Percentiles rank a stretch among this genome's conserved stretches.
Evolutionary conservation across 306 rosid genomes (phyloP).

Genomic region (Prunus salicina): DNA sequence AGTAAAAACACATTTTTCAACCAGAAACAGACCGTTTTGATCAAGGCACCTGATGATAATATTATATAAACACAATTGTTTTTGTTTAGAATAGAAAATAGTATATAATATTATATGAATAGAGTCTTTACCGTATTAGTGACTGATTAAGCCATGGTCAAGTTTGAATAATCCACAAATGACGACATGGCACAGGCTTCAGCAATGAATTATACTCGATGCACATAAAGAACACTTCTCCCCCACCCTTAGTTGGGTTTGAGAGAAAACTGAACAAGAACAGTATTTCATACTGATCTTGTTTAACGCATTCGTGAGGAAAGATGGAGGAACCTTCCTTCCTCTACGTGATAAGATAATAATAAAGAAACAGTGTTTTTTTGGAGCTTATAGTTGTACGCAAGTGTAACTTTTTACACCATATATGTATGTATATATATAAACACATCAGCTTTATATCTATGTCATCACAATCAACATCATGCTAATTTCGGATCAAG

Average conservation of each 20-base stretch:
- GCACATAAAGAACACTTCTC: no score
- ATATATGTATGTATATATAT: neutral
- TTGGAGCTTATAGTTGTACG: slow-evolving; percentile 36
- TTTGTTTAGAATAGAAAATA: no score
- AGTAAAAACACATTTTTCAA: slow-evolving; percentile 7
- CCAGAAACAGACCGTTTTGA: neutral
- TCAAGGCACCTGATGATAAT: neutral
- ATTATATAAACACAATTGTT: neutral
- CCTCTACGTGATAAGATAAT: slow-evolving; percentile 18
- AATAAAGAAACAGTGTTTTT: slow-evolving; percentile 31
- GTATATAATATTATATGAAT: neutral
- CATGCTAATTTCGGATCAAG: neutral
- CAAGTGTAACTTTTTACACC: slow-evolving; percentile 12
- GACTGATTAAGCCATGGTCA: neutral
- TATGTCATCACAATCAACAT: neutral
- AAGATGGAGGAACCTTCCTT: slow-evolving; percentile 54
- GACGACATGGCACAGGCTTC: neutral
- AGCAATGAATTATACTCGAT: neutral
- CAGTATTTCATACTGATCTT: neutral
- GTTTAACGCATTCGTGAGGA: slow-evolving; percentile 26
- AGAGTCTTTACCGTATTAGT: neutral
- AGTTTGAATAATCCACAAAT: neutral
- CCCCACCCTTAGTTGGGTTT: no score
- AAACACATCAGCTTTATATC: neutral
- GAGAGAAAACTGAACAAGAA: neutral